Percentiles rank a stretch among this genome's conserved stretches.
phyloP scores from a whole-genome alignment of 345 rosid species.

The Brassica cretica region DNA sequence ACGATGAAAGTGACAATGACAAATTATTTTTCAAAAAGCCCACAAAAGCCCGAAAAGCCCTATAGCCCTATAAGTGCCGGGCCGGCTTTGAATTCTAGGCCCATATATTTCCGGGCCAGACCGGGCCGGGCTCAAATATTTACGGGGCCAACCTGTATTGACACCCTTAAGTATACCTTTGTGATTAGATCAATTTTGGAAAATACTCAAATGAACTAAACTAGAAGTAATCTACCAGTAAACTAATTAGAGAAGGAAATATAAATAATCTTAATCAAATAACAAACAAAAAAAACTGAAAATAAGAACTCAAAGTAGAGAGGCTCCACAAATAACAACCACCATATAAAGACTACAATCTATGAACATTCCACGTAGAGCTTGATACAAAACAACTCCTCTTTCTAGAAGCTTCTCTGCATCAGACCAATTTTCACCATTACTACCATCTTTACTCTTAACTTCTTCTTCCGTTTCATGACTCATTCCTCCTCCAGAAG shows the following conservation, averaged over 20 bases:
- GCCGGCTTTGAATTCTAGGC: no score
- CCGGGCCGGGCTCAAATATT: no score
- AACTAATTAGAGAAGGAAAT: not conserved
- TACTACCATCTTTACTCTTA: constrained; percentile 33
- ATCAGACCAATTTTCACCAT: constrained; percentile 44
- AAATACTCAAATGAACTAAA: no score
- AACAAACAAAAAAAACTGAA: not conserved
- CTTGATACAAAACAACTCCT: constrained; percentile 64
- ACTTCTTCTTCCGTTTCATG: constrained; percentile 43
- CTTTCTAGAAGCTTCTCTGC: constrained; percentile 73
- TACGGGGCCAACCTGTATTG: no score
- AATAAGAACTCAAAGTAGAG: constrained; percentile 1
- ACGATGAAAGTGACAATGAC: no score
- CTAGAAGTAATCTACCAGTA: no score
- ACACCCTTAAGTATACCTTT: no score
- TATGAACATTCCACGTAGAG: constrained; percentile 61
- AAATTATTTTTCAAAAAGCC: no score
- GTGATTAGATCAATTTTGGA: no score
- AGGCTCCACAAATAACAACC: constrained; percentile 54
- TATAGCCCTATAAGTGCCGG: no score
- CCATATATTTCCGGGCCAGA: no score
- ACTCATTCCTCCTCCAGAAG: constrained; percentile 30
- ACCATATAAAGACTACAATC: constrained; percentile 76
- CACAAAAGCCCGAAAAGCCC: no score
- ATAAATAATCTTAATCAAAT: not conserved